These are phyloP conservation scores for Neurospora pannonica DNA, from an alignment of 495 filamentous ascomycete genomes.

Conservation along the genomic window DNA sequence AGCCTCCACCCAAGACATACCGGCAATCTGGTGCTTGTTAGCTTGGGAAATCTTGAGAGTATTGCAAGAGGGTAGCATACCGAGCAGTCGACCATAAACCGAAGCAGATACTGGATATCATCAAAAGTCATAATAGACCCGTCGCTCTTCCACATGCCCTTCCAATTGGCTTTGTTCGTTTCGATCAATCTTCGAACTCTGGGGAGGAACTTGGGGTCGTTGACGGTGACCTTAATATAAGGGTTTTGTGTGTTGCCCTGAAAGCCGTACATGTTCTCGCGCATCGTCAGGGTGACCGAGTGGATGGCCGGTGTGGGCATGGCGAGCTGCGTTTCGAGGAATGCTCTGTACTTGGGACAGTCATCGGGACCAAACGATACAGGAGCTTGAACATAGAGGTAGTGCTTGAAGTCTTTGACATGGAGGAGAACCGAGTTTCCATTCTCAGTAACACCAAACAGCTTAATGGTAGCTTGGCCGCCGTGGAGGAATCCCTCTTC, in stretches of 20 bases:
- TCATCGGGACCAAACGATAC: constrained; percentile 67
- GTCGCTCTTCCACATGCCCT: constrained; percentile 75
- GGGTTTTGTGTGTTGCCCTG: constrained; percentile 86
- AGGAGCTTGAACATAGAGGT: constrained; percentile 88
- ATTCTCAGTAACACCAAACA: constrained; percentile 94
- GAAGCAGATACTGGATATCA: constrained; percentile 84
- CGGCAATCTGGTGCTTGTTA: constrained; percentile 49
- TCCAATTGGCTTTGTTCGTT: constrained; percentile 71
- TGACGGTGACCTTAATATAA: constrained; percentile 87
- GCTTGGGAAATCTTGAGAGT: constrained; percentile 6
- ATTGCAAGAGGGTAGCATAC: constrained; percentile 26
- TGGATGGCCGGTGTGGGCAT: constrained; percentile 49
- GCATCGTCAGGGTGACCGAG: constrained; percentile 65
- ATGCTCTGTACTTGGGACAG: constrained; percentile 64
- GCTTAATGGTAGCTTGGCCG: constrained; percentile 65
- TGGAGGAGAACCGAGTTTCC: constrained; percentile 93
- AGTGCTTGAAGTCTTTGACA: constrained; percentile 92
- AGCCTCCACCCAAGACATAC: constrained; percentile 97
- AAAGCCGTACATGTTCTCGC: constrained; percentile 86
- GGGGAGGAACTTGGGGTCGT: constrained; percentile 71
- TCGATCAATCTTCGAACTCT: constrained; percentile 66
- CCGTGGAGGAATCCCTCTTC: constrained; percentile 75
- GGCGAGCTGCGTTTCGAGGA: constrained; percentile 64
- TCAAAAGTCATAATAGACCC: constrained; percentile 77
- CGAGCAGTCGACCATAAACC: constrained; percentile 96